These are phyloP conservation scores for Curvularia sp. DNA, from an alignment of 2,329 filamentous ascomycete genomes.

Conservation along the genomic window DNA sequence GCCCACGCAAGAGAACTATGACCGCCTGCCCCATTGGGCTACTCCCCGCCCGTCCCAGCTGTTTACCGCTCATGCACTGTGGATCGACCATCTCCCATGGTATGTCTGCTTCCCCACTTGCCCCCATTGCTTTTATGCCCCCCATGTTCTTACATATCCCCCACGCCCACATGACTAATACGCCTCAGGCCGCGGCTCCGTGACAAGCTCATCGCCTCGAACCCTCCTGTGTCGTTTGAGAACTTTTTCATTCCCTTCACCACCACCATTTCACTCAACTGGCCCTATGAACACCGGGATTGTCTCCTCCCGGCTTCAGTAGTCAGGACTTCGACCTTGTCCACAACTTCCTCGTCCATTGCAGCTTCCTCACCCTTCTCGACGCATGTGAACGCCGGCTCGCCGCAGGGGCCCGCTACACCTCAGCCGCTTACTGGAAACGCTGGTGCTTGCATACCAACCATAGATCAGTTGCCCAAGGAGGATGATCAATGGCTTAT, in stretches of 20 bases:
- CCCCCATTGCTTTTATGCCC: not conserved
- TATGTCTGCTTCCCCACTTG: slow-evolving; percentile 30
- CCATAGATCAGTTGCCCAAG: slow-evolving; percentile 23
- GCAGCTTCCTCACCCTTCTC: slow-evolving; percentile 40
- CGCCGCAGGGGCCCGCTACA: slow-evolving; percentile 34
- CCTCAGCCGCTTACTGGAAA: slow-evolving; percentile 26
- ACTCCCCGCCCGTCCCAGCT: slow-evolving; percentile 72
- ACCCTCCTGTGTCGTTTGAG: slow-evolving; percentile 70
- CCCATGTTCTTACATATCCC: not conserved
- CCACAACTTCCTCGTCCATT: slow-evolving; percentile 35
- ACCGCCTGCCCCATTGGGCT: slow-evolving; percentile 76
- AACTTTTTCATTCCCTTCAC: slow-evolving; percentile 86
- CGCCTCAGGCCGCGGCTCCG: slow-evolving; percentile 69
- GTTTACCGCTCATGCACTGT: slow-evolving; percentile 72
- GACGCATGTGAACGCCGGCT: slow-evolving; percentile 39
- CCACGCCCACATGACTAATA: slow-evolving; percentile 21
- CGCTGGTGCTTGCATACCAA: slow-evolving; percentile 26
- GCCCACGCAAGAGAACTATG: slow-evolving; percentile 79
- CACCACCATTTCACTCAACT: slow-evolving; percentile 76
- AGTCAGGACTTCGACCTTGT: slow-evolving; percentile 27
- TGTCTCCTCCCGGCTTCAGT: slow-evolving; percentile 63
- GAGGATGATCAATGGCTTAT: slow-evolving; percentile 72
- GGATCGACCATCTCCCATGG: slow-evolving; percentile 84
- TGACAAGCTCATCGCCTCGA: slow-evolving; percentile 65
- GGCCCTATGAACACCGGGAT: slow-evolving; percentile 79